These are phyloP conservation scores for Aspergillus conjunctus DNA, from an alignment of 495 filamentous ascomycete genomes.

Conservation along the genomic window DNA sequence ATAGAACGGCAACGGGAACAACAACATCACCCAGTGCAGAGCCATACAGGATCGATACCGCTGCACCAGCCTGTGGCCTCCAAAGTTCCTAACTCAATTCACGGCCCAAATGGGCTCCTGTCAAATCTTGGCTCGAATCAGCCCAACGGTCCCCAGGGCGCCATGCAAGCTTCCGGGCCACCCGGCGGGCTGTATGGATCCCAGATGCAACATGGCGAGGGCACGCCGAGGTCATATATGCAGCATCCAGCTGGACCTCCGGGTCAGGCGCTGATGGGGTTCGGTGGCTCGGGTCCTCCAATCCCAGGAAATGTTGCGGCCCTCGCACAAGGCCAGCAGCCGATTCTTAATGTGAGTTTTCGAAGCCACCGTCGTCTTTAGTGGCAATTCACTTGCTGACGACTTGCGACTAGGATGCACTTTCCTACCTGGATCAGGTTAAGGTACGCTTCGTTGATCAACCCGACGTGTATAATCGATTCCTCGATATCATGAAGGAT, in stretches of 20 bases:
- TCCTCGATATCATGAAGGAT: slow-evolving; percentile 99
- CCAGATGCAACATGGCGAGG: slow-evolving; percentile 62
- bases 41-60: slow-evolving; percentile 78
- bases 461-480: slow-evolving; percentile 97
- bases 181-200: slow-evolving; percentile 67
- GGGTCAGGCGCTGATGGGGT: slow-evolving; percentile 63
- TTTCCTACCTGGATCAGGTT: slow-evolving; percentile 97
- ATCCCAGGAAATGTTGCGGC: slow-evolving; percentile 61
- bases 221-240: slow-evolving; percentile 61
- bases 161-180: slow-evolving; percentile 66
- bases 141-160: slow-evolving; percentile 50
- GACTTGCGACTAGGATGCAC: slow-evolving; percentile 69
- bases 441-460: slow-evolving; percentile 98
- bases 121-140: slow-evolving; percentile 68
- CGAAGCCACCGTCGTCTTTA: not conserved
- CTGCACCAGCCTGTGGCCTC: slow-evolving; percentile 91
- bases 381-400: slow-evolving; percentile 15
- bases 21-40: slow-evolving; percentile 72
- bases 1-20: slow-evolving; percentile 55
- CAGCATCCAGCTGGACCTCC: slow-evolving; percentile 61
- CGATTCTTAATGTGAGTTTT: slow-evolving; percentile 81
- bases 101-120: slow-evolving; percentile 84
- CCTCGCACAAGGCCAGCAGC: slow-evolving; percentile 83
- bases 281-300: slow-evolving; percentile 47
- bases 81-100: slow-evolving; percentile 74